Evolutionary conservation across 768 basidiomycete genomes (phyloP).

Genomic region (Boletus barrowsii): DNA sequence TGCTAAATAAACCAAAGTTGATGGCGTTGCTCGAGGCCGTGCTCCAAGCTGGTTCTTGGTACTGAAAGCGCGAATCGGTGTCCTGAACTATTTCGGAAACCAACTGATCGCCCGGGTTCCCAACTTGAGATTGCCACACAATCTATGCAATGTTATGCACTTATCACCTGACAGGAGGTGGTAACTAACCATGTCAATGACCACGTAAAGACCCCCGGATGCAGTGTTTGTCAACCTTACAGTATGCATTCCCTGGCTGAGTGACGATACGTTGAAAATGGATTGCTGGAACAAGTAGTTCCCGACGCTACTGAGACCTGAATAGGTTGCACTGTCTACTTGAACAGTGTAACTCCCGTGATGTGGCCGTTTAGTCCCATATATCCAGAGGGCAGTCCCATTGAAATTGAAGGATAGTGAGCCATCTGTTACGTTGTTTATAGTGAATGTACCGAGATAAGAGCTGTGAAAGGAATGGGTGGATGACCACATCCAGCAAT

Average conservation of each 20-base stretch:
- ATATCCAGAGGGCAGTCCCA: conserved; percentile 48
- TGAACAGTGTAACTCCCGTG: conserved; percentile 45
- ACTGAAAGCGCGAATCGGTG: conserved; percentile 39
- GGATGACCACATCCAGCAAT: not conserved
- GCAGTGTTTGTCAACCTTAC: conserved; percentile 35
- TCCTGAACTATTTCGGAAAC: conserved; percentile 30
- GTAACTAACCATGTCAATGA: conserved; percentile 43
- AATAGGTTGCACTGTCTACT: conserved; percentile 36
- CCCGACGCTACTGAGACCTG: conserved; percentile 28
- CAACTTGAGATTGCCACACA: conserved; percentile 32
- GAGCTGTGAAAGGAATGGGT: conserved; percentile 27
- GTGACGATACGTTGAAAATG: conserved; percentile 36
- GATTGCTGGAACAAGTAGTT: conserved; percentile 36
- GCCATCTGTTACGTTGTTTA: conserved; percentile 34
- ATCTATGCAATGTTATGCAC: conserved; percentile 14
- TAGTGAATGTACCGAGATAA: conserved; percentile 39
- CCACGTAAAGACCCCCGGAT: conserved; percentile 35
- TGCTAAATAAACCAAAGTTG: conserved; percentile 38
- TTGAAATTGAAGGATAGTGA: conserved; percentile 43
- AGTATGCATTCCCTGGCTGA: conserved; percentile 36
- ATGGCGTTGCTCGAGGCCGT: conserved; percentile 24
- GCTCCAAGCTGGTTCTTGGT: conserved; percentile 37
- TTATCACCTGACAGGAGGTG: not conserved
- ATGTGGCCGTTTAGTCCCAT: conserved; percentile 46
- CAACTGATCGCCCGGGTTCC: conserved; percentile 12